Evolutionary conservation across 192 early-diverging fungal species (phyloP), one percentile per base, ranked within the genome.

Genomic region (Mortierella antarctica): DNA sequence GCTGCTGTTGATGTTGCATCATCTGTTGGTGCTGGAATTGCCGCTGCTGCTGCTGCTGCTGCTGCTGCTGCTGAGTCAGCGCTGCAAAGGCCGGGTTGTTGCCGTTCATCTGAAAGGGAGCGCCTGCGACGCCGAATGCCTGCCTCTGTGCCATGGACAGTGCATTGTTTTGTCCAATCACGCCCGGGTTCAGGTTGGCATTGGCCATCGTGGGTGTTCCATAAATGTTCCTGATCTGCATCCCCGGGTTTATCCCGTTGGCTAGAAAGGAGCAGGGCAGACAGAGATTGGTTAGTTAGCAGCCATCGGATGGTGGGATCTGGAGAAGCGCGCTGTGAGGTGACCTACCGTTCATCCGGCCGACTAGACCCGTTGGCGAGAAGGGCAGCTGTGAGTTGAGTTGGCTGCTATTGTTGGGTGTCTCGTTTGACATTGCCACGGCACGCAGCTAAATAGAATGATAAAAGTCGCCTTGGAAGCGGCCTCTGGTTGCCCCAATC

Each of bases 221-320:
- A 42, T 80, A 80, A 64, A 80, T 80, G 51, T 72, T 80, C 70
- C 77, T 80, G 69, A 72, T 72, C 69, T 71, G 77, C 70, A 72
- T 72, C 45, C 65, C 77, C 18, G 74, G 64, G 50, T 67, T 52
- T 20, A 71, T 69, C 45, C 75, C 75, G 58, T 80, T 80, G 15
- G 69, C 77, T 78, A 70, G 8, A 44, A 40, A 18, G 15, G 23
- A 58, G 31, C 0, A 57, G 42, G 11, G 53, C 59, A 51, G 15
- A 44, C 15, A 7, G 21, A 56, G 54, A 56, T 15, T 2, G 7
- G 7, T 5, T 0, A 56, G 54, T 18, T 56, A 10, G 21, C 17
- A 56, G 13, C n/a, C 17, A 51, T 51, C 17, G 53, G 14, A 55
- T 8, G 15, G 53, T n/a, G 8, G 20, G 31, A 23, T 40, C 6